These are phyloP conservation scores for Gracilaria caudata DNA, from an alignment of 23 red algal species.

Conservation along the genomic window DNA sequence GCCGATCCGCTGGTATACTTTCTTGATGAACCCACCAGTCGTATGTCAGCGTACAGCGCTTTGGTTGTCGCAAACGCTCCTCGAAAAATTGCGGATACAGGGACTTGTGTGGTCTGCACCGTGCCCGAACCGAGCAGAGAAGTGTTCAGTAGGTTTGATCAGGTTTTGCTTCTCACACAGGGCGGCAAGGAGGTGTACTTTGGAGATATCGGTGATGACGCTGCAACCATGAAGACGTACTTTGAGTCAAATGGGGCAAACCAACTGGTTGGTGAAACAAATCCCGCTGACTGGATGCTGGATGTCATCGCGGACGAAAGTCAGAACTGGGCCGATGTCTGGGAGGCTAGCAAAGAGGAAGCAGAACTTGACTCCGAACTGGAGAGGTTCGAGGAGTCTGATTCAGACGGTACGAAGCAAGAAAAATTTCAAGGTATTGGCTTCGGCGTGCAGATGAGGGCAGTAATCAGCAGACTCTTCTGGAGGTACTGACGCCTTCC, in stretches of 20 bases:
- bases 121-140: constrained; percentile 73
- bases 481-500: constrained; percentile 87
- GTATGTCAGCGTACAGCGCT: constrained; percentile 70
- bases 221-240: constrained; percentile 1
- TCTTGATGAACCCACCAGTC: constrained; percentile 81
- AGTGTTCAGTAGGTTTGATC: constrained; percentile 79
- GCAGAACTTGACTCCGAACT: constrained; percentile 13
- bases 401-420: too few relatives aligned
- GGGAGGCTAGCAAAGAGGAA: constrained; percentile 60
- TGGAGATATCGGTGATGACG: constrained; percentile 70
- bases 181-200: constrained; percentile 85
- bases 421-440: too few relatives aligned
- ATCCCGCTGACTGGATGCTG: constrained; percentile 74
- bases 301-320: constrained; percentile 80
- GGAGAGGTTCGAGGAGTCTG: too few relatives aligned
- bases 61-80: constrained; percentile 57
- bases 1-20: constrained; percentile 74
- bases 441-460: too few relatives aligned
- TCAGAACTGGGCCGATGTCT: constrained; percentile 60
- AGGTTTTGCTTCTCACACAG: constrained; percentile 68
- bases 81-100: constrained; percentile 68
- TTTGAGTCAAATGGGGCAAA: neutral
- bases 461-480: constrained; percentile 53
- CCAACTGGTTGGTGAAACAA: constrained; percentile 40
- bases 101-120: constrained; percentile 76